These are phyloP conservation scores for Penicillium coffeae DNA, from an alignment of 495 filamentous ascomycete genomes.

Conservation along the genomic window DNA sequence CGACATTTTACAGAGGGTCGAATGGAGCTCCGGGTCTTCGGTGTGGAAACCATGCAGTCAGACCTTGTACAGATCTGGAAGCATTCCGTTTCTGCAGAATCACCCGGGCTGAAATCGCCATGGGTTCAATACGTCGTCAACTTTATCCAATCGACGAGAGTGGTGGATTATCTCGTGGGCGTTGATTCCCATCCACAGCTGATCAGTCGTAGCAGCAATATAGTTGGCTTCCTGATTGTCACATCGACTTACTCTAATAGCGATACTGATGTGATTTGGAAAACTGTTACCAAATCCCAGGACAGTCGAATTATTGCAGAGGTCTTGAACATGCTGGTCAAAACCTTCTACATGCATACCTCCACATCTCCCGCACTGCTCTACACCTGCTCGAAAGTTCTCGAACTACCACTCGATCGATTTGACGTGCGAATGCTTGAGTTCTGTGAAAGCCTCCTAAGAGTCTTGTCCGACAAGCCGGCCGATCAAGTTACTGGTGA, in stretches of 20 bases:
- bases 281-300: constrained; percentile 73
- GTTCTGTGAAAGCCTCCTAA: constrained; percentile 40
- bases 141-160: constrained; percentile 59
- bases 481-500: constrained; percentile 14
- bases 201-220: constrained; percentile 74
- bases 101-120: constrained; percentile 38
- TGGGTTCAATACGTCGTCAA: constrained; percentile 61
- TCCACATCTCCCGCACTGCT: constrained; percentile 47
- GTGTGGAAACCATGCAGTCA: constrained; percentile 65
- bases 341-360: constrained; percentile 57
- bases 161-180: constrained; percentile 84
- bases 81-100: constrained; percentile 43
- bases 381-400: constrained; percentile 72
- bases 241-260: constrained; percentile 66
- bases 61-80: constrained; percentile 64
- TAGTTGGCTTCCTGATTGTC: constrained; percentile 84
- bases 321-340: constrained; percentile 68
- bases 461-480: constrained; percentile 32
- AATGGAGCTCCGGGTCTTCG: constrained; percentile 81
- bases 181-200: constrained; percentile 90
- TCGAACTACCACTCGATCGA: constrained; percentile 60
- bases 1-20: constrained; percentile 75
- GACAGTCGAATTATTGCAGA: constrained; percentile 82
- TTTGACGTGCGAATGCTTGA: constrained; percentile 53
- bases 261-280: constrained; percentile 82